Evolutionary conservation across 352 stramenopile species (phyloP).

Genomic region (Globisporangium ultimum): DNA sequence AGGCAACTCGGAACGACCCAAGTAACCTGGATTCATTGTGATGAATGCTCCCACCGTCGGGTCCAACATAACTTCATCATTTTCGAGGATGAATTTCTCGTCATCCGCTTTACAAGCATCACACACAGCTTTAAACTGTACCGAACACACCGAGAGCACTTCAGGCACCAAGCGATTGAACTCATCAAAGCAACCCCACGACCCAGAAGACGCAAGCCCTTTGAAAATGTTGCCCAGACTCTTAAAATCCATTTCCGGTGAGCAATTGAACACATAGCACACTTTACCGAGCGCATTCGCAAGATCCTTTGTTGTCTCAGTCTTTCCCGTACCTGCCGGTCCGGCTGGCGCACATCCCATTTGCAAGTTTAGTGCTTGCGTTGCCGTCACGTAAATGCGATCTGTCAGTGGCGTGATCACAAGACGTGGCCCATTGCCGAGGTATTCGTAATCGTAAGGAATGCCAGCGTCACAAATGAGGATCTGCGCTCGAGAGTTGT

Average conservation of each 20-base stretch:
- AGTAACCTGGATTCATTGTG: slow-evolving; percentile 97
- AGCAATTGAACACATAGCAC: slow-evolving; percentile 96
- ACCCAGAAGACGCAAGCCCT: slow-evolving; percentile 90
- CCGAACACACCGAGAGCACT: slow-evolving; percentile 92
- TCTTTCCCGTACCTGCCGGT: slow-evolving; percentile 91
- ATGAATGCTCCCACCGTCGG: slow-evolving; percentile 94
- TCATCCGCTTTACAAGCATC: slow-evolving; percentile 94
- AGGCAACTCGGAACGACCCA: slow-evolving; percentile 92
- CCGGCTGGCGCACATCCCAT: slow-evolving; percentile 79
- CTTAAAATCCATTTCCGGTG: slow-evolving; percentile 96
- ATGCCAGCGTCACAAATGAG: slow-evolving; percentile 92
- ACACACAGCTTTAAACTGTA: slow-evolving; percentile 96
- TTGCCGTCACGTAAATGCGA: slow-evolving; percentile 96
- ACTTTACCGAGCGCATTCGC: slow-evolving; percentile 93
- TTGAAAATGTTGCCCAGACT: slow-evolving; percentile 98
- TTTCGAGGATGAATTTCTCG: slow-evolving; percentile 93
- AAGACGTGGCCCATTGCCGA: slow-evolving; percentile 92
- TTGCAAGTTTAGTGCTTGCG: slow-evolving; percentile 93
- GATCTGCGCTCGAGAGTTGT: slow-evolving; percentile 81
- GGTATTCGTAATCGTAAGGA: slow-evolving; percentile 97
- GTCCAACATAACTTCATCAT: slow-evolving; percentile 91
- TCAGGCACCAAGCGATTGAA: slow-evolving; percentile 95
- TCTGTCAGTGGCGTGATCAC: slow-evolving; percentile 96
- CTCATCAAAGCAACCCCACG: slow-evolving; percentile 96
- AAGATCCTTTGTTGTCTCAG: slow-evolving; percentile 95